A percentile compares a stretch with the other conserved stretches of the same genome.
These are phyloP conservation scores for Nasturtium officinale DNA, from an alignment of 345 rosid genomes.

Conservation along the genomic window DNA sequence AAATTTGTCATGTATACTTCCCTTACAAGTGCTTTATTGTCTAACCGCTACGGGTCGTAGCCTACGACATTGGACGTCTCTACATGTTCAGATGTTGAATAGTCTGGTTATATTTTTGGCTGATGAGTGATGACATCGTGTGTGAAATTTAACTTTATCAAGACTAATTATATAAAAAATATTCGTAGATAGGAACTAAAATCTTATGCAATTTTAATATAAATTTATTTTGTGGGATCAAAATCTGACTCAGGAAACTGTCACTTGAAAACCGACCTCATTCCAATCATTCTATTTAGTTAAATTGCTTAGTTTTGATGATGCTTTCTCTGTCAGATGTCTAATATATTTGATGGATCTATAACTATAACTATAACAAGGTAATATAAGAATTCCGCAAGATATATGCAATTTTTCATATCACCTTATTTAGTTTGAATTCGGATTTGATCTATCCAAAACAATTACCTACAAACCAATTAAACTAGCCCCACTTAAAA, in stretches of 20 bases:
- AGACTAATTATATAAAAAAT: neutral
- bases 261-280: slow-evolving; percentile 33
- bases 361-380: neutral
- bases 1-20: neutral
- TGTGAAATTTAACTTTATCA: slow-evolving; percentile 11
- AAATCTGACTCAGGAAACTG: slow-evolving; percentile 37
- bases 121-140: slow-evolving; percentile 20
- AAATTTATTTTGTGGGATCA: slow-evolving; percentile 27
- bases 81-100: neutral
- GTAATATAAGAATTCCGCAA: neutral
- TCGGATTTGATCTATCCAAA: neutral
- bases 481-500: neutral
- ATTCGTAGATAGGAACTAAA: slow-evolving; percentile 19
- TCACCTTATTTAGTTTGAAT: slow-evolving; percentile 1
- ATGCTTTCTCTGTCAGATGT: neutral
- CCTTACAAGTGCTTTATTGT: slow-evolving; percentile 4
- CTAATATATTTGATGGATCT: neutral
- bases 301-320: slow-evolving; percentile 7
- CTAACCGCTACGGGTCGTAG: neutral
- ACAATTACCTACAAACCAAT: neutral
- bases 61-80: neutral
- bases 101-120: neutral
- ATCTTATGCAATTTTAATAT: slow-evolving; percentile 14
- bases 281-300: neutral
- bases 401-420: neutral